Evolutionary conservation across 345 rosid species (phyloP).

Genomic region (Eutrema japonicum): DNA sequence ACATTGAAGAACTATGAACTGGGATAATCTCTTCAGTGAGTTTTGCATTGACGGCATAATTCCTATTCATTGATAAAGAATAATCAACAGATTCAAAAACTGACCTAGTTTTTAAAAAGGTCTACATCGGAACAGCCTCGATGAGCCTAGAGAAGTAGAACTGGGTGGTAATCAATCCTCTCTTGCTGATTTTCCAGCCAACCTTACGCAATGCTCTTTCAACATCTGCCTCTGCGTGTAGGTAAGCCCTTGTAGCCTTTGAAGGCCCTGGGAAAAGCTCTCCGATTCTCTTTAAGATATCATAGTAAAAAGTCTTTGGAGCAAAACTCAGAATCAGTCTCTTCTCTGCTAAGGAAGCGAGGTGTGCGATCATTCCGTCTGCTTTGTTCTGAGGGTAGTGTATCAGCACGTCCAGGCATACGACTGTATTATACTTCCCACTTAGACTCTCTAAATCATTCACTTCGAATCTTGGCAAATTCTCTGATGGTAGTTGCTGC

Average conservation of each 20-base stretch:
- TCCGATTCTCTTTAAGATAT: constrained; percentile 76
- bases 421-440: constrained; percentile 81
- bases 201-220: constrained; percentile 79
- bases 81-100: constrained; percentile 18
- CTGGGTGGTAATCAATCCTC: constrained; percentile 75
- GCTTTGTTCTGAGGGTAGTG: constrained; percentile 96
- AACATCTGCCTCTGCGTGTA: constrained; percentile 87
- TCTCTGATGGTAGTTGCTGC: constrained; percentile 53
- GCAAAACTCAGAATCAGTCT: constrained; percentile 87
- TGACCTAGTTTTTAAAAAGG: not conserved
- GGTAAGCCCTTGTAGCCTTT: constrained; percentile 92
- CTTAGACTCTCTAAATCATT: constrained; percentile 79
- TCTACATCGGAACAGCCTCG: constrained; percentile 77
- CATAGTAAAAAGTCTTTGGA: constrained; percentile 86
- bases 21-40: not conserved
- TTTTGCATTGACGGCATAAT: not conserved
- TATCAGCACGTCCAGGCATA: constrained; percentile 89
- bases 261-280: constrained; percentile 98
- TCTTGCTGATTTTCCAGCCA: constrained; percentile 88
- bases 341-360: constrained; percentile 85
- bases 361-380: constrained; percentile 92
- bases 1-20: constrained; percentile 13
- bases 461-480: constrained; percentile 77
- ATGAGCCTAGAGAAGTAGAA: constrained; percentile 86
- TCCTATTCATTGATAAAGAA: not conserved